These are phyloP conservation scores for Pyrus communis DNA, from an alignment of 306 rosid species.

Conservation along the genomic window DNA sequence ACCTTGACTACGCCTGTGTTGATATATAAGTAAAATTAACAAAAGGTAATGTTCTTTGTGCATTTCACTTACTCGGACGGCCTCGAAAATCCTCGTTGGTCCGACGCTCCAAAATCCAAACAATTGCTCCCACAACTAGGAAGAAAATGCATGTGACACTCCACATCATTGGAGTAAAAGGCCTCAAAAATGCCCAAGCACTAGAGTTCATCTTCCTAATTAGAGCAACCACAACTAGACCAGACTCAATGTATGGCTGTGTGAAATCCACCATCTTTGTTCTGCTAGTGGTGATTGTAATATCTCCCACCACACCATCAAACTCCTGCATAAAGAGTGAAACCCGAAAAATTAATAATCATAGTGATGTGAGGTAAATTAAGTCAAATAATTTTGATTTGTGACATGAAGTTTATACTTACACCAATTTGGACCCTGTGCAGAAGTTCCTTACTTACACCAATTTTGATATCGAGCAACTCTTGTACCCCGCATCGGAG, in stretches of 20 bases:
- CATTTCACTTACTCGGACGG: conserved; percentile 35
- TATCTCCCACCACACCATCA: conserved; percentile 15
- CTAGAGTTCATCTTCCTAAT: conserved; percentile 11
- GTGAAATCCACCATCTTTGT: conserved; percentile 25
- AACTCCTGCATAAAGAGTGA: background rate
- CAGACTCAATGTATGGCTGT: conserved; percentile 35
- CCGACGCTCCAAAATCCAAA: conserved; percentile 77
- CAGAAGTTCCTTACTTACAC: background rate
- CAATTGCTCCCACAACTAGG: conserved; percentile 55
- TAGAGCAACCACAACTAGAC: conserved; percentile 73
- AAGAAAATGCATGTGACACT: conserved; percentile 48
- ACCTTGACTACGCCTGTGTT: too few species aligned
- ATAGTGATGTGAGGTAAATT: background rate
- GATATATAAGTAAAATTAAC: background rate
- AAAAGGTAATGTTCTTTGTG: too few species aligned
- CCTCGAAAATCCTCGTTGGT: conserved; percentile 68
- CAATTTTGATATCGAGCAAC: too few species aligned
- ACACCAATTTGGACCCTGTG: conserved; percentile 20
- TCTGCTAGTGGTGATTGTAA: conserved; percentile 20
- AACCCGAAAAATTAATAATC: background rate
- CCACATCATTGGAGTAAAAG: conserved; percentile 64
- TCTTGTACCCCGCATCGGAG: too few species aligned
- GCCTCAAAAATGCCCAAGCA: conserved; percentile 23
- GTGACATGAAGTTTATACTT: background rate
- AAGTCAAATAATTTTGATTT: background rate